Base-by-base conservation (phyloP, 2,329 filamentous ascomycete genomes). In the Periconia macrospinosa region DNA sequence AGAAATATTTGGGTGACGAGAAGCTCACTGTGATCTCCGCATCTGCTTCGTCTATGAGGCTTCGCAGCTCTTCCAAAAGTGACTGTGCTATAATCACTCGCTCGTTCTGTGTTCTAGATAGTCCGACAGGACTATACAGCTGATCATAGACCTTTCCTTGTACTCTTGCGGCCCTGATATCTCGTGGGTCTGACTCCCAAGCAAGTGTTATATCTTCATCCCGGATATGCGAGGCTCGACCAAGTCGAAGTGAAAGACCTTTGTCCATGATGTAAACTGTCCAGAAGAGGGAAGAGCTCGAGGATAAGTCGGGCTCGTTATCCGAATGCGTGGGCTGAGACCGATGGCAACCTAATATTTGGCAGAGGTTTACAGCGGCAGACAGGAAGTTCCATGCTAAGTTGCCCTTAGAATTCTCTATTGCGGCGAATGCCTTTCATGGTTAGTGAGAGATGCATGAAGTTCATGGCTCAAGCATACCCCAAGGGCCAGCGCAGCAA, bases 311-410 rank as follows among this genome's bases (percentile, higher is more conserved):
- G 9, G 42, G 2, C 44, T 41, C 7, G 10, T 50, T 18, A 47
- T 17, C 45, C 9, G 54, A 50, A 45, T 41, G 44, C 37, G 11
- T 7, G 6, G 43, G 18, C 2, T 20, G 53, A 33, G 15, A 46
- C 10, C 59, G 65, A 51, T 75, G 69, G 19, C 71, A 71, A 13
- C 70, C 64, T 0, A 75, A 46, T 0, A 62, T 73, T 23, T 72
- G 65, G 40, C 70, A 75, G 3, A 69, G 46, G 30, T 63, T 67
- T 9, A 66, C 53, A 8, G 75, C 73, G 15, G 58, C 56, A 2
- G 73, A 74, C 18, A 76, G 70, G 23, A 71, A 65, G 2, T 54
- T 70, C 71, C 72, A 76, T 13, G 73, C 71, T 33, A 57, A 35
- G 14, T 58, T 61, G 2, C 62, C 64, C 45, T 65, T 70, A 1